A percentile compares a stretch with the other conserved stretches of the same genome.
Conservation (phyloP, 176 grass and related monocot genomes). For the Pontederia crassipes region DNA sequence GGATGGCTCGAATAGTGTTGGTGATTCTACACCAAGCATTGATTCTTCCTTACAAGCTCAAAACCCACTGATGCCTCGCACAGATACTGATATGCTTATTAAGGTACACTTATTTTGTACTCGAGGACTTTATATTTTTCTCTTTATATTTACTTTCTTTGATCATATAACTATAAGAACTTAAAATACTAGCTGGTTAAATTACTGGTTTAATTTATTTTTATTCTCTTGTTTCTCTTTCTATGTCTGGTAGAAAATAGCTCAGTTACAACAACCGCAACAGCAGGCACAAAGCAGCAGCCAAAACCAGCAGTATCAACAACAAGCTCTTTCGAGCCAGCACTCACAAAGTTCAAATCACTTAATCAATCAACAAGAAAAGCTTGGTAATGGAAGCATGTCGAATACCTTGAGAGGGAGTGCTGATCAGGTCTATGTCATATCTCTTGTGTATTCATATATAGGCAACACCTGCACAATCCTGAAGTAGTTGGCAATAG, state of each 20-base stretch:
- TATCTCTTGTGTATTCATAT: background rate
- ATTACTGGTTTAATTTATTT: slow-evolving; percentile 10
- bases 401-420: slow-evolving; percentile 35
- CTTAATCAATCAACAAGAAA: slow-evolving; percentile 53
- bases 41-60: slow-evolving; percentile 53
- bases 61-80: slow-evolving; percentile 31
- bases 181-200: background rate
- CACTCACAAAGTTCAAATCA: slow-evolving; percentile 55
- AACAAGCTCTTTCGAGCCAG: slow-evolving; percentile 47
- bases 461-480: too few relatives aligned
- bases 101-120: slow-evolving; percentile 39
- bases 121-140: slow-evolving; percentile 7
- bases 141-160: background rate
- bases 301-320: slow-evolving; percentile 45
- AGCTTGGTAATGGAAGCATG: slow-evolving; percentile 42
- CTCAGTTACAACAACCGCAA: slow-evolving; percentile 44
- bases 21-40: slow-evolving; percentile 59
- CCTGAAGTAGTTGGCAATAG: too few relatives aligned
- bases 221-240: slow-evolving; percentile 27
- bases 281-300: slow-evolving; percentile 45
- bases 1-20: slow-evolving; percentile 58
- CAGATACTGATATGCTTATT: slow-evolving; percentile 62
- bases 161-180: background rate
- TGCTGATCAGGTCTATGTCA: slow-evolving; percentile 36
- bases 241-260: slow-evolving; percentile 84